Base-by-base conservation (phyloP, 495 filamentous ascomycete genomes). In the Aspergillus funiculosus region DNA sequence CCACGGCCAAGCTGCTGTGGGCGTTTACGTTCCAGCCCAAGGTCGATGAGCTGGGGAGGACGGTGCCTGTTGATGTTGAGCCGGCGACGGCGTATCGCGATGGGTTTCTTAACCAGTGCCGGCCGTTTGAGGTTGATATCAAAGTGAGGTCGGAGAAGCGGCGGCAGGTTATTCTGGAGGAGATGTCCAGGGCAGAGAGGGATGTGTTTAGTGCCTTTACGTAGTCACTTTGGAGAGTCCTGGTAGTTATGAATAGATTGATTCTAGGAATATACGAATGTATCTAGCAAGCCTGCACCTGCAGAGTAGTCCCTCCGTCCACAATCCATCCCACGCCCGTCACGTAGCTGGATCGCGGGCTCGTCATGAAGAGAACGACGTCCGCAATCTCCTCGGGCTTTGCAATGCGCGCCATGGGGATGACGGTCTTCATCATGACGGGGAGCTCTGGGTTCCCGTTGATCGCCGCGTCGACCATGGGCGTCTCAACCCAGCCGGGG, bases 1-100 rank as follows among this genome's bases (percentile, higher is more conserved):
- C 67, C 30, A 73, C 82, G 58, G 76, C 76, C 28, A 71, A 74
- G 7, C 57, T 83, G 48, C 66, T 75, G 4, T 83, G 80, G 80
- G 72, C 74, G 0, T 77, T 79, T 48, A 50, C 76, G 50, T 64
- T 82, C 22, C 1, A 18, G 45, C 50, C n/a, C 18, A 15, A 27
- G 22, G 4, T 8, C 4, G 37, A 39, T 11, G 6, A 20, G 18
- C 7, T 17, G 22, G 37, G 37, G 7, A 3, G 5, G 1, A 17
- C 13, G 2, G 28, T 39, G n/a, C 22, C 21, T n/a, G 3, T 27
- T 1, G 37, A 39, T 13, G n/a, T 27, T 3, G 4, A 15, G 2
- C 37, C 37, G 6, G n/a, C 10, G 2, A 39, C 37, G n/a, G 37
- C 20, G 13, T 39, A 39, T 10, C 6, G n/a, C 2, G 22, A 28